phyloP scores from a whole-genome alignment of 768 basidiomycete genomes.

The Lactarius indigo region DNA sequence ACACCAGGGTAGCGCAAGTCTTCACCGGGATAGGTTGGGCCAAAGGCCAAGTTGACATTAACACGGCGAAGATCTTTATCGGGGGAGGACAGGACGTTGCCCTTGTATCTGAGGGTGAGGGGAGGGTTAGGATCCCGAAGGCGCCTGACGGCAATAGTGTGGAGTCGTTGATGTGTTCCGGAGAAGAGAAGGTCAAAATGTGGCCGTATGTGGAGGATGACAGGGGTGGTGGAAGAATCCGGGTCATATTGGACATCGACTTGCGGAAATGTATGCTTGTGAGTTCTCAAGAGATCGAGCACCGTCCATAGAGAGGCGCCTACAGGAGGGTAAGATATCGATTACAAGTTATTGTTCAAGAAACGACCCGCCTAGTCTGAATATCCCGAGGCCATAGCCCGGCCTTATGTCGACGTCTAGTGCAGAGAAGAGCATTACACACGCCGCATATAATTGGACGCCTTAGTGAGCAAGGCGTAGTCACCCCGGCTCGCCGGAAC shows the following conservation, averaged over 20 bases:
- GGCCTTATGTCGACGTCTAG: conserved; percentile 76
- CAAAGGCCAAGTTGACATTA: conserved; percentile 68
- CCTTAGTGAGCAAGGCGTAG: background rate
- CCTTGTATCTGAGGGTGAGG: conserved; percentile 65
- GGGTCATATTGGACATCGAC: conserved; percentile 82
- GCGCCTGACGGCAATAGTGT: conserved; percentile 69
- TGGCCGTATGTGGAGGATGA: conserved; percentile 75
- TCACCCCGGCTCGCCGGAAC: background rate
- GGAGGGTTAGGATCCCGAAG: conserved; percentile 66
- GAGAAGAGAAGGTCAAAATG: conserved; percentile 87
- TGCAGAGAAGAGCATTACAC: conserved; percentile 50
- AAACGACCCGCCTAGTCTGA: conserved; percentile 58
- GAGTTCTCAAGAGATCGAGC: conserved; percentile 60
- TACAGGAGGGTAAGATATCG: conserved; percentile 30
- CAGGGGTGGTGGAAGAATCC: conserved; percentile 66
- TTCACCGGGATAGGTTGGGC: conserved; percentile 78
- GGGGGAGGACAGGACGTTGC: conserved; percentile 55
- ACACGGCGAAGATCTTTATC: conserved; percentile 60
- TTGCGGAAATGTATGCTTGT: conserved; percentile 70
- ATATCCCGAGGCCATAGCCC: conserved; percentile 70
- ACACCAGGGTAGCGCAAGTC: conserved; percentile 79
- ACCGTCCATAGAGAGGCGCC: conserved; percentile 78
- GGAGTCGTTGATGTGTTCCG: conserved; percentile 70
- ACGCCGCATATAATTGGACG: background rate
- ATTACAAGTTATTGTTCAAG: background rate